Evolutionary conservation across 371 early-diverging fungal species (phyloP), one percentile per base, ranked within the genome.

Genomic region (Blakeslea trispora): DNA sequence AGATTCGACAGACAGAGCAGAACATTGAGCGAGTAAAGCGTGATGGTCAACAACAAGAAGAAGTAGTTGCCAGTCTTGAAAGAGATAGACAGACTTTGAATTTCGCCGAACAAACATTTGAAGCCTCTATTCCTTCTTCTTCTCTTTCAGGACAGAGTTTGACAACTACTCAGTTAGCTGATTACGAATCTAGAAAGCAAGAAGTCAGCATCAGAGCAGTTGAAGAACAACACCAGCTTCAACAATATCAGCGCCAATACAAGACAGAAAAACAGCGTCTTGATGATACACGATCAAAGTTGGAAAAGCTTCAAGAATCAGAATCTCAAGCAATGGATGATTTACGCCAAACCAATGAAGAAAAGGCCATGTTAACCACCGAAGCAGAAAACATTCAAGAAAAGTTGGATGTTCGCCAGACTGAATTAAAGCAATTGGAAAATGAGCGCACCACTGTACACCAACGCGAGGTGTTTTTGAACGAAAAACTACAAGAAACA

Each of bases 401-500:
- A 46, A 74, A 76, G 49, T 58, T 77, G 0, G 49, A 67, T 18
- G 32, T 24, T 0, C 71, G 72, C 42, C 58, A 62, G 52, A 23
- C 55, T 18, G 79, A 83, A 28, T 51, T 82, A 32, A 63, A 63
- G 0, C 42, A 63, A 5, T 66, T 79, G 19, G 79, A 76, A 19
- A 52, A 66, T 18, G 82, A 84, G 32, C 77, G 81, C 46, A 63
- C 66, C 15, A 60, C 55, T 9, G 61, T 76, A 21, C 63, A 67
- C 48, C 59, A 61, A 52, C 70, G 64, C 14, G 95, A 97, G 70
- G 72, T 75, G 2, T 86, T 91, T 53, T 65, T 88, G 50, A 95
- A 92, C 66, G 96, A 94, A 45, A 84, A 91, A 57, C 82, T 98
- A 22, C 82, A 85, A 42, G 87, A 81, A 23, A 79, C 85, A 3